Percentiles rank a stretch among this genome's conserved stretches.
These are phyloP conservation scores for Leonotis leonurus DNA, from an alignment of 257 asterid species.

Conservation along the genomic window DNA sequence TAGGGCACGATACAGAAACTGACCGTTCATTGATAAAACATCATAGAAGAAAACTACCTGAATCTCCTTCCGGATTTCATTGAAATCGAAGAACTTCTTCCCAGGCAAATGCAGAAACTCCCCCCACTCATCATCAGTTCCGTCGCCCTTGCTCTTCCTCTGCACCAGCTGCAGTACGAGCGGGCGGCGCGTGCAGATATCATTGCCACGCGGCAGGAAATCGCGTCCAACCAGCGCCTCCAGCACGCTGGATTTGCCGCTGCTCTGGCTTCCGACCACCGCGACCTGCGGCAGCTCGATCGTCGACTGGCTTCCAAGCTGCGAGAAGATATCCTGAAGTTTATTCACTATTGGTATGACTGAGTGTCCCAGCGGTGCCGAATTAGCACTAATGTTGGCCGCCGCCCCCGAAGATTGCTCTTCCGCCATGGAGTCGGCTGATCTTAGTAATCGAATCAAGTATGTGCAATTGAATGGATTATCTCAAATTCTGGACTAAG, in stretches of 20 bases:
- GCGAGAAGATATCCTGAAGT: slow-evolving; percentile 88
- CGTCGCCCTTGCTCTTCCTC: slow-evolving; percentile 55
- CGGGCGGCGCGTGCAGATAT: slow-evolving; percentile 95
- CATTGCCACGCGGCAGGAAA: slow-evolving; percentile 88
- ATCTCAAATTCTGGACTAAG: background rate
- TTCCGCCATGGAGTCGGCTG: slow-evolving; percentile 54
- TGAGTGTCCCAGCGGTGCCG: slow-evolving; percentile 62
- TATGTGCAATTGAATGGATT: background rate
- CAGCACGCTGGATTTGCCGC: slow-evolving; percentile 96
- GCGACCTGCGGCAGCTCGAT: slow-evolving; percentile 97
- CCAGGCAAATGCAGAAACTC: slow-evolving; percentile 84
- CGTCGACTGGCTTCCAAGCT: slow-evolving; percentile 80
- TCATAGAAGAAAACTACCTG: slow-evolving; percentile 41
- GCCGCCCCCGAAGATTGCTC: slow-evolving; percentile 40
- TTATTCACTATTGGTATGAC: slow-evolving; percentile 87
- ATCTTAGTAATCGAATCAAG: background rate
- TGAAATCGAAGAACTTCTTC: slow-evolving; percentile 62
- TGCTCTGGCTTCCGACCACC: slow-evolving; percentile 98
- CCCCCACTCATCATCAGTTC: slow-evolving; percentile 79
- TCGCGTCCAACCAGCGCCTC: slow-evolving; percentile 97
- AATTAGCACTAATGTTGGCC: slow-evolving; percentile 16
- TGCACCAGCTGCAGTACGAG: slow-evolving; percentile 89
- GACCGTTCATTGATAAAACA: background rate
- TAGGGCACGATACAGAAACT: background rate
- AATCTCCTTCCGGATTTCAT: slow-evolving; percentile 74